Conservation (phyloP, 352 stramenopile species). For the Peronosclerospora sorghi region DNA sequence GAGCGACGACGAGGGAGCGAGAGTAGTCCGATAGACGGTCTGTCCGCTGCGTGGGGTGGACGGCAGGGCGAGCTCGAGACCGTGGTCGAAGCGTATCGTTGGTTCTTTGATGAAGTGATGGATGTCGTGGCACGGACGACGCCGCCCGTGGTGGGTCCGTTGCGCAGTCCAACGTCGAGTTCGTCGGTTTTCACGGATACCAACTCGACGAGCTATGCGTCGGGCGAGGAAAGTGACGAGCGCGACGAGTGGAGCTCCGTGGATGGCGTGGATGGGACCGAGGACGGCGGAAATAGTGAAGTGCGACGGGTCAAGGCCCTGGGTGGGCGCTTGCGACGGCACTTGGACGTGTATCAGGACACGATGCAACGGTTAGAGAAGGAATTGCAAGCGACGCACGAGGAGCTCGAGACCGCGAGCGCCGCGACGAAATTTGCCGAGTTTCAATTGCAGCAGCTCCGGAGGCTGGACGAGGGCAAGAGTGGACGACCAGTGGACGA, state of each 20-base stretch:
- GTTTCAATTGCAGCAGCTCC: constrained; percentile 67
- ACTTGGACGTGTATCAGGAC: constrained; percentile 66
- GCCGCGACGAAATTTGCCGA: constrained; percentile 71
- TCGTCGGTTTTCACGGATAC: constrained; percentile 61
- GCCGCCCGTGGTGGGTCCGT: constrained; percentile 27
- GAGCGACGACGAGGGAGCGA: constrained; percentile 29
- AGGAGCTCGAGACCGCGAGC: constrained; percentile 73
- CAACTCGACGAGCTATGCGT: constrained; percentile 51
- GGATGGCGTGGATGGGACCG: constrained; percentile 23
- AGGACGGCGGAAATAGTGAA: constrained; percentile 34
- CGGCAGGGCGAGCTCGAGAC: constrained; percentile 40
- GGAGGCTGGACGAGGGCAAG: no score
- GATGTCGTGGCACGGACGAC: constrained; percentile 51
- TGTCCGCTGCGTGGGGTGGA: constrained; percentile 23
- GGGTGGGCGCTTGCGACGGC: constrained; percentile 44
- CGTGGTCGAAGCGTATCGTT: constrained; percentile 64
- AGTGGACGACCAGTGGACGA: no score
- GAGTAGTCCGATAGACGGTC: constrained; percentile 7
- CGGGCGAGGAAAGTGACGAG: constrained; percentile 34
- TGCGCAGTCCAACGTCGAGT: constrained; percentile 38
- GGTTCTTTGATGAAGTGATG: constrained; percentile 47
- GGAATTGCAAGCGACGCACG: constrained; percentile 41
- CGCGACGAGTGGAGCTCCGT: constrained; percentile 23
- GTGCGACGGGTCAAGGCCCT: constrained; percentile 51
- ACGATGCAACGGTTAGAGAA: constrained; percentile 61